Evolutionary conservation across 768 basidiomycete species (phyloP), one percentile per base, ranked within the genome.

Genomic region (Psilocybe cubensis): DNA sequence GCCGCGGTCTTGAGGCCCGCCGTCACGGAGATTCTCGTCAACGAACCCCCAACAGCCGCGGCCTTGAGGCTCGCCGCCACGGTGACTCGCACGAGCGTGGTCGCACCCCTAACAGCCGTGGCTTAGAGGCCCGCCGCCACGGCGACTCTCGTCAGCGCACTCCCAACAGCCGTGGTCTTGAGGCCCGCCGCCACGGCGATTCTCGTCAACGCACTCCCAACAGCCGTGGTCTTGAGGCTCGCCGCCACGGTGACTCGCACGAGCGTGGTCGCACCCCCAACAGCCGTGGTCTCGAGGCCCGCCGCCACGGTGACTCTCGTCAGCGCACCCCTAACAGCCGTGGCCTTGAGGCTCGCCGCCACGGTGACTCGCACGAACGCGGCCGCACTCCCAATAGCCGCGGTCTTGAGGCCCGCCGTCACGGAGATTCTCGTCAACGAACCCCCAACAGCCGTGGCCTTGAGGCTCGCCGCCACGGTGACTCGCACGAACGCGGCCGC

Each of bases 131-230:
- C 11, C 52, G 52, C 52, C 24, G 52, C 1, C 52, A 54, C 41
- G 52, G 52, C 1, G 52, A 28, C 8, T 23, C 20, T 17, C 27
- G 38, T 35, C 43, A 21, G 4, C 53, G 53, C n/a, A n/a, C n/a
- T n/a, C n/a, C n/a, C n/a, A n/a, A n/a, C n/a, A n/a, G n/a, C 1
- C 53, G 53, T 6, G 53, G 33, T 23, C 43, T 54, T 17, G 53
- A 54, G 3, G 53, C 44, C 5, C 54, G 54, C 54, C 29, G 54
- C 2, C 54, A 55, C 35, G 54, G 54, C 20, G 54, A 46, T 20
- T 33, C 21, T 18, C 10, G 24, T 14, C 28, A 18, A 35, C 20
- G 41, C 20, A 8, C 24, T 24, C 42, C 25, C 23, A 27, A 43
- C 4, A 21, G 41, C 25, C 53, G 53, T 24, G 42, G 23, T 1